Evolutionary conservation across 345 rosid species (phyloP).

Genomic region (Arabidopsis suecica): DNA sequence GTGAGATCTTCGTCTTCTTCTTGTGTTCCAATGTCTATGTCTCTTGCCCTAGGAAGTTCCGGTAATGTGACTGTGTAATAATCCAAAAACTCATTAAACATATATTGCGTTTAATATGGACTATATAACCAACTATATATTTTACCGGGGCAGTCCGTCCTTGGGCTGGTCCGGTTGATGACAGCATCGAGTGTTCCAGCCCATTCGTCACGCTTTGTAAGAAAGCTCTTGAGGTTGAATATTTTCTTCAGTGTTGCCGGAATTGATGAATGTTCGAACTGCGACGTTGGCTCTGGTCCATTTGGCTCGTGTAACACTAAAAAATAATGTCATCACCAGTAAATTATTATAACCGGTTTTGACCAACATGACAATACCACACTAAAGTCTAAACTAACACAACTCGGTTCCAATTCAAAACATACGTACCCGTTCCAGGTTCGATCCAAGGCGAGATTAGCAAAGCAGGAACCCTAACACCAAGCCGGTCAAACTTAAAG

Average conservation of each 20-base stretch:
- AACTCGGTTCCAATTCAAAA: neutral
- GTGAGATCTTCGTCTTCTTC: slow-evolving; percentile 55
- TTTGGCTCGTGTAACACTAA: slow-evolving; percentile 80
- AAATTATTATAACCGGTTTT: neutral
- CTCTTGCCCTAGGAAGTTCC: slow-evolving; percentile 55
- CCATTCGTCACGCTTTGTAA: slow-evolving; percentile 91
- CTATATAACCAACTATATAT: slow-evolving; percentile 1
- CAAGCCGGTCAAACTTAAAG: slow-evolving; percentile 83
- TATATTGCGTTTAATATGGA: neutral
- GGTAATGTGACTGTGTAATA: slow-evolving; percentile 51
- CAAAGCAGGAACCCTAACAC: slow-evolving; percentile 75
- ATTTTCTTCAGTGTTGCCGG: slow-evolving; percentile 81
- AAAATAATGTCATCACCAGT: neutral
- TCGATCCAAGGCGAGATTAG: slow-evolving; percentile 88
- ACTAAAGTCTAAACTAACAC: neutral
- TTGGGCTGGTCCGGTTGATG: slow-evolving; percentile 61
- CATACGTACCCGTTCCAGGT: slow-evolving; percentile 68
- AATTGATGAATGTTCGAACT: slow-evolving; percentile 87
- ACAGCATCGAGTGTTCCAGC: slow-evolving; percentile 78
- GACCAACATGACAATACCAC: too few relatives aligned
- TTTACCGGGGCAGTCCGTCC: slow-evolving; percentile 82
- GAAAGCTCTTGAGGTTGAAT: slow-evolving; percentile 73
- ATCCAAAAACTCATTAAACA: neutral
- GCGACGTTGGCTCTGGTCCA: slow-evolving; percentile 76
- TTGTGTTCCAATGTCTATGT: slow-evolving; percentile 37